A percentile compares a stretch with the other conserved stretches of the same genome.
Conservation (phyloP, 2,329 filamentous ascomycete genomes). For the Claviceps cyperi region DNA sequence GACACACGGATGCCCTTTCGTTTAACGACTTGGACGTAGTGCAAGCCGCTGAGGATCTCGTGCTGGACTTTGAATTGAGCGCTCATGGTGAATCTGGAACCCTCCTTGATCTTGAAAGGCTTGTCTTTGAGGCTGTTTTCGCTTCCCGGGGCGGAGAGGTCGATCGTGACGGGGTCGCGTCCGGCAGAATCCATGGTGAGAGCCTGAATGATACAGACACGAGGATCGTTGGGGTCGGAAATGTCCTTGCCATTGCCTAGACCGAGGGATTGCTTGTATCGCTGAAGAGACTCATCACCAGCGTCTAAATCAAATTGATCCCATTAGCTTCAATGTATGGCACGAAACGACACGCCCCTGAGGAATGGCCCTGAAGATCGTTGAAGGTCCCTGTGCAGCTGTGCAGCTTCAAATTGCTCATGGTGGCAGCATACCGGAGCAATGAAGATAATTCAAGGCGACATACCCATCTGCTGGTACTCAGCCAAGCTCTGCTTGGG, state of each 20-base stretch:
- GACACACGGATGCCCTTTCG: constrained; percentile 72
- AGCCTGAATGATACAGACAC: constrained; percentile 84
- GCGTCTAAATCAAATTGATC: constrained; percentile 28
- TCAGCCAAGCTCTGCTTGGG: constrained; percentile 91
- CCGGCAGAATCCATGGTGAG: constrained; percentile 78
- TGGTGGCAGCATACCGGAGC: background rate
- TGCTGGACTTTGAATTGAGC: constrained; percentile 92
- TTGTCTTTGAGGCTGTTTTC: constrained; percentile 71
- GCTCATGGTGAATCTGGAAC: constrained; percentile 85
- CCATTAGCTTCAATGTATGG: background rate
- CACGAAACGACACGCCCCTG: background rate
- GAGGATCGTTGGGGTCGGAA: constrained; percentile 65
- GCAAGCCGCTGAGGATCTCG: constrained; percentile 84
- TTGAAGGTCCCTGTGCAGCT: background rate
- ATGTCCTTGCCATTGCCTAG: constrained; percentile 60
- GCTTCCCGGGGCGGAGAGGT: constrained; percentile 61
- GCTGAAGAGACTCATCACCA: constrained; percentile 84
- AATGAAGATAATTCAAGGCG: background rate
- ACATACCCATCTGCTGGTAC: constrained; percentile 82
- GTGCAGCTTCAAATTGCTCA: background rate
- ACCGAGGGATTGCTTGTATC: constrained; percentile 94
- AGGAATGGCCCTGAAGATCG: background rate
- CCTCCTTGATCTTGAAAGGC: constrained; percentile 97
- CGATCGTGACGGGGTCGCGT: constrained; percentile 74
- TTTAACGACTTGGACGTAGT: constrained; percentile 92